Percentiles rank a stretch among this genome's conserved stretches.
Conservation (phyloP, 1,284 basidiomycete genomes). For the Cutaneotrichosporon curvatum region DNA sequence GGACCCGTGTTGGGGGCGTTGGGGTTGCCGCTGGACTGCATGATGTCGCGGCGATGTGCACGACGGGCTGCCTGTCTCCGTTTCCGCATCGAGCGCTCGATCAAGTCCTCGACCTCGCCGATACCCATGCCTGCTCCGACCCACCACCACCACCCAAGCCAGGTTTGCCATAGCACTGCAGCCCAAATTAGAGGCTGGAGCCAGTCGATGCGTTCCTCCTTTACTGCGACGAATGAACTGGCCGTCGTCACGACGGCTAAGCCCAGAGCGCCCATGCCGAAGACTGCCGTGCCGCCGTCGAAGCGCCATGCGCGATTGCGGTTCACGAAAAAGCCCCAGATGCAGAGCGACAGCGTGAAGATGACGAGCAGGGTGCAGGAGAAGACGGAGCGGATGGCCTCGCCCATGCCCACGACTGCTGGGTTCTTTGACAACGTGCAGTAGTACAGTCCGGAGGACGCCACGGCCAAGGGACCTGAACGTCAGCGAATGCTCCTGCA, state of each 20-base stretch:
- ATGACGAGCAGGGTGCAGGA: conserved; percentile 75
- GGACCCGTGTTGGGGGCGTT: background rate
- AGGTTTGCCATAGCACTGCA: conserved; percentile 82
- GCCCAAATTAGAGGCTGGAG: conserved; percentile 76
- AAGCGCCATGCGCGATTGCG: conserved; percentile 87
- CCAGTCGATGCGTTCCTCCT: conserved; percentile 75
- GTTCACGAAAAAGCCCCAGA: conserved; percentile 91
- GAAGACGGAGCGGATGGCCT: conserved; percentile 11
- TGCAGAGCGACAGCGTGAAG: conserved; percentile 78
- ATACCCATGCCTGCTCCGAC: conserved; percentile 78
- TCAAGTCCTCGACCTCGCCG: conserved; percentile 45
- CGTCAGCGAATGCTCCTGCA: conserved; percentile 3
- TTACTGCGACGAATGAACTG: conserved; percentile 79
- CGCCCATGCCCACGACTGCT: conserved; percentile 20
- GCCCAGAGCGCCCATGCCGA: conserved; percentile 71
- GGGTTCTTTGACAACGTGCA: conserved; percentile 57
- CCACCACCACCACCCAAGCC: conserved; percentile 92
- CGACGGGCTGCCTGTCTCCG: conserved; percentile 29
- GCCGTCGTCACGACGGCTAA: conserved; percentile 72
- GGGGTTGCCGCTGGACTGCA: conserved; percentile 14
- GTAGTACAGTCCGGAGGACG: conserved; percentile 78
- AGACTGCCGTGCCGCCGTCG: conserved; percentile 90
- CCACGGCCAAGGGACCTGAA: conserved; percentile 72
- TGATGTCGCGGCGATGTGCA: conserved; percentile 9
- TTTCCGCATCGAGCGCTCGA: conserved; percentile 40